Evolutionary conservation across 176 grass and related monocot genomes (phyloP).

Genomic region (Microstegium vimineum): DNA sequence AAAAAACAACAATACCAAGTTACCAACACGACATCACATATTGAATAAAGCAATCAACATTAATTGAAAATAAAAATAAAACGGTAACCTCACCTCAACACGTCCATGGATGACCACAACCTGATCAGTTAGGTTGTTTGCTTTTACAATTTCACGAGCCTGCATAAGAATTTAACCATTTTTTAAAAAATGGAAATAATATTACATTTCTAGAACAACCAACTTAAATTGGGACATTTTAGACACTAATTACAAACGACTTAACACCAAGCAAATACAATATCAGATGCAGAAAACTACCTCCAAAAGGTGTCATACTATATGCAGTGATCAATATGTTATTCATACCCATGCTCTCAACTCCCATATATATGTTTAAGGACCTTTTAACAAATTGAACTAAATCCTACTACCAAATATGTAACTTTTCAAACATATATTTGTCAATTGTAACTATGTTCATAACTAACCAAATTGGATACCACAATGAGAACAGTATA

Average conservation of each 20-base stretch:
- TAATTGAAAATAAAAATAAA: constrained; percentile 18
- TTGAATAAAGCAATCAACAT: constrained; percentile 8
- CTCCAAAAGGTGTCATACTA: background rate
- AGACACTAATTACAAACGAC: background rate
- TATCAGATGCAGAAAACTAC: background rate
- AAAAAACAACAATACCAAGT: background rate
- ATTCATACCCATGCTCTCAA: background rate
- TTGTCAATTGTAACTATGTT: background rate
- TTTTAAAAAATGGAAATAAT: background rate
- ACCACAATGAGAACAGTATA: background rate
- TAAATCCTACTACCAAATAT: background rate
- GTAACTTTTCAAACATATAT: background rate
- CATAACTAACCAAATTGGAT: background rate
- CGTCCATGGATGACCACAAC: constrained; percentile 71
- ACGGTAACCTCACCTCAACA: constrained; percentile 68
- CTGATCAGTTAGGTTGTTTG: constrained; percentile 72
- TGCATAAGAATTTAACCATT: constrained; percentile 9
- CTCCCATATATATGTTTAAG: background rate
- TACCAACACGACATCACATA: background rate
- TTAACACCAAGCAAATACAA: background rate
- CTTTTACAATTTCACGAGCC: constrained; percentile 78
- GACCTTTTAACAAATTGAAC: background rate
- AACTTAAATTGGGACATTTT: background rate
- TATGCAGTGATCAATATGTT: background rate
- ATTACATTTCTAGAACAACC: background rate